A percentile compares a stretch with the other conserved stretches of the same genome.
These are phyloP conservation scores for Trichosanthes truncata DNA, from an alignment of 306 rosid genomes.

Conservation along the genomic window DNA sequence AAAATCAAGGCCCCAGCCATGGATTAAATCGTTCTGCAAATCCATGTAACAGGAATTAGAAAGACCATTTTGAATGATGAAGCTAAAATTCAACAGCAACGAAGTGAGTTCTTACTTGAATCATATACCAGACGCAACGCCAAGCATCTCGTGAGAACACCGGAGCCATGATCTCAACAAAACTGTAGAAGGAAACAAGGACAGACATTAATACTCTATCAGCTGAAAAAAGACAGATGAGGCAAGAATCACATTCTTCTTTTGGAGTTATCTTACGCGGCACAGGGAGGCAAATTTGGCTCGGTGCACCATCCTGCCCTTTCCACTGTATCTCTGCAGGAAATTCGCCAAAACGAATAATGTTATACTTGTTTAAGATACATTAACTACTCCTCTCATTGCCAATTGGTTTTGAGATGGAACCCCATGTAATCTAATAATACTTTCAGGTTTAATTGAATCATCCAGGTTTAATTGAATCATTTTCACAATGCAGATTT, in stretches of 20 bases:
- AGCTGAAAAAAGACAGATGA: background rate
- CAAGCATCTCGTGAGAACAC: conserved; percentile 96
- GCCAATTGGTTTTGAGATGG: too few relatives aligned
- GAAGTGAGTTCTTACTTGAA: conserved; percentile 46
- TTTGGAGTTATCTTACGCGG: conserved; percentile 51
- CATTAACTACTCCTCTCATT: too few relatives aligned
- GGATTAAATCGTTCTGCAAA: conserved; percentile 89
- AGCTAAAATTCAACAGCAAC: conserved; percentile 6
- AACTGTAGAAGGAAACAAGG: conserved; percentile 27
- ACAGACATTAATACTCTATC: background rate
- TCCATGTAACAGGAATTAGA: conserved; percentile 1
- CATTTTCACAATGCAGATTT: background rate
- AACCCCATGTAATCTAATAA: too few relatives aligned
- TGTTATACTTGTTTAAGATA: too few relatives aligned
- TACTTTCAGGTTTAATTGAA: too few relatives aligned
- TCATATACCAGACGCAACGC: conserved; percentile 99
- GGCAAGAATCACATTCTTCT: background rate
- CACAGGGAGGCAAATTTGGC: conserved; percentile 96
- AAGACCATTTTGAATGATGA: background rate
- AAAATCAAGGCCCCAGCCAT: conserved; percentile 98
- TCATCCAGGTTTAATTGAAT: background rate
- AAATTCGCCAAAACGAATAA: conserved; percentile 9
- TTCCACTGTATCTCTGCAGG: conserved; percentile 64
- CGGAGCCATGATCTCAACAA: conserved; percentile 98
- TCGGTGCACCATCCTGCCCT: conserved; percentile 94